Evolutionary conservation across 2,329 filamentous ascomycete species (phyloP), one percentile per base, ranked within the genome.

Genomic region (Penicillium freii): DNA sequence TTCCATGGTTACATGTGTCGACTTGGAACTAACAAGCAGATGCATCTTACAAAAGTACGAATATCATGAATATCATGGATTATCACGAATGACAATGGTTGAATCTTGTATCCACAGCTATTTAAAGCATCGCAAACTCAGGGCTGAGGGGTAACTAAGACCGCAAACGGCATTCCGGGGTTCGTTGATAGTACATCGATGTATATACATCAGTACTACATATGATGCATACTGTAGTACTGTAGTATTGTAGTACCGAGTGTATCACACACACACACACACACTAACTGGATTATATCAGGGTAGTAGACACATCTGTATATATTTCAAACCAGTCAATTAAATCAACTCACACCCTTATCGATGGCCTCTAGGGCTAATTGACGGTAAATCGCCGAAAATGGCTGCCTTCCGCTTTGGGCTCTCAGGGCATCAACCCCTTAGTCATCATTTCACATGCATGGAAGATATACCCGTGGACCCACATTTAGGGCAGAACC

Each of bases 1-100:
- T 33, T 49, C 43, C 43, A 40, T 48, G 50, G 50, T 52, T 52
- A 36, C 40, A 36, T 52, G 21, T 51, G 11, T 46, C 25, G 38
- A 39, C 25, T 13, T 31, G 31, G 13, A 33, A 31, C 29, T 31
- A 31, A 31, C 29, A 11, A 29, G 21, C 17, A 27, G 3, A 31
- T 42, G 38, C 11, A 43, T 31, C 10, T 21, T 1, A 33, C 45
- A 17, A 47, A 36, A 27, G 44, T 46, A 33, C 44, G 9, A 17
- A 31, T 19, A 0, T 23, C 23, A 23, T 23, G 23, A 23, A 23
- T 39, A 3, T 23, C 6, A 21, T 11, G 5, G 31, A 39, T 47
- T 47, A 15, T 21, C 11, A 46, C n/a, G 23, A 46, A 27, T 38
- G 23, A 8, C 13, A 44, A 42, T 36, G 9, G 3, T 19, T 29